These are phyloP conservation scores for Neurospora terricola DNA, from an alignment of 495 filamentous ascomycete species.

Conservation along the genomic window DNA sequence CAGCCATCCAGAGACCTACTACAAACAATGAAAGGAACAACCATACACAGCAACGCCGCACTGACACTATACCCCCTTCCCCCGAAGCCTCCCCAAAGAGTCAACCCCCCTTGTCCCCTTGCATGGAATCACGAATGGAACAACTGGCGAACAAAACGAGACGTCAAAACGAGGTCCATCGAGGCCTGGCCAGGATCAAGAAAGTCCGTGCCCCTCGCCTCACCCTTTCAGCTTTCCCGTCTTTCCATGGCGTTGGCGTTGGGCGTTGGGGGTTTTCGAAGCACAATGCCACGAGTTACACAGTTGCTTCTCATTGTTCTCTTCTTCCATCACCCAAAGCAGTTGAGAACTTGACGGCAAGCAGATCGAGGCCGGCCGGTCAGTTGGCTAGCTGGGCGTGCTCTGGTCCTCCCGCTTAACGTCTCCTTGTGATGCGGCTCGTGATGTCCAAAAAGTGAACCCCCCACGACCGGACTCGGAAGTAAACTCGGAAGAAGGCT, in stretches of 20 bases:
- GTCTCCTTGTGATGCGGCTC: too few species aligned
- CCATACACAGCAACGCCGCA: background rate
- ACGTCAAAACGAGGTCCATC: background rate
- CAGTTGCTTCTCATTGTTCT: background rate
- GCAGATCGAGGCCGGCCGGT: too few species aligned
- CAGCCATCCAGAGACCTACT: background rate
- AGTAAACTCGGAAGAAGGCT: background rate
- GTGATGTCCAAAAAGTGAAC: too few species aligned
- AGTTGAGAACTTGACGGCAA: background rate
- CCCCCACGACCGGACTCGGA: background rate
- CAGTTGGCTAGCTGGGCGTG: too few species aligned
- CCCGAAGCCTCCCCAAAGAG: too few species aligned
- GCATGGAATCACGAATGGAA: background rate
- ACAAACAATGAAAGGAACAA: background rate
- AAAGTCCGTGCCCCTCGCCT: background rate
- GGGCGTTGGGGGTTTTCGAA: background rate
- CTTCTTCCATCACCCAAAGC: background rate
- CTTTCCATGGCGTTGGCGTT: background rate
- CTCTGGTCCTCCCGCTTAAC: too few species aligned
- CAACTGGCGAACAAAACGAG: background rate
- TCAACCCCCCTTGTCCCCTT: background rate
- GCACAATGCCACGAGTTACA: background rate
- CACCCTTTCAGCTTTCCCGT: background rate
- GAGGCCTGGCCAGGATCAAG: background rate
- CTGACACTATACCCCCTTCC: background rate